Conservation (phyloP, 352 stramenopile species). For the Halophytophthora polymorphica region DNA sequence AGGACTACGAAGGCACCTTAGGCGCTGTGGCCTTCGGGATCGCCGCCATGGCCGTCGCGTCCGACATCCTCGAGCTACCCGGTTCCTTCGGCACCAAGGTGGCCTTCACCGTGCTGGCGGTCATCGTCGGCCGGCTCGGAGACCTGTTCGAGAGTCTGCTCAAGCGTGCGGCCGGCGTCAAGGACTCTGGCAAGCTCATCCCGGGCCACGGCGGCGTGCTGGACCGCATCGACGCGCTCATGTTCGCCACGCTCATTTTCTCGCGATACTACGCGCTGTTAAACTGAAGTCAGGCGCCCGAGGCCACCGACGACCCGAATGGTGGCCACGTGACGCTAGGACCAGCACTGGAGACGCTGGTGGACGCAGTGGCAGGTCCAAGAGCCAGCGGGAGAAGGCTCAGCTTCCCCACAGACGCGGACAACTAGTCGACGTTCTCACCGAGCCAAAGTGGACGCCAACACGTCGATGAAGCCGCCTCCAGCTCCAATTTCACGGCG, state of each 20-base stretch:
- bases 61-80: slow-evolving; percentile 57
- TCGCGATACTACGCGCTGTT: slow-evolving; percentile 46
- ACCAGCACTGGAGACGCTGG: neutral
- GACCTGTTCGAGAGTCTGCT: slow-evolving; percentile 96
- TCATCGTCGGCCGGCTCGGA: slow-evolving; percentile 92
- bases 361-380: too few relatives aligned
- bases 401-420: too few relatives aligned
- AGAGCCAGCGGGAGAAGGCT: too few relatives aligned
- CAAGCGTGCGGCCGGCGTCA: slow-evolving; percentile 93
- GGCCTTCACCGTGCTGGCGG: slow-evolving; percentile 79
- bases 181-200: slow-evolving; percentile 93
- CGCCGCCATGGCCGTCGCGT: slow-evolving; percentile 77
- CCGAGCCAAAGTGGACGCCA: too few relatives aligned
- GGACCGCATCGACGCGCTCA: slow-evolving; percentile 94
- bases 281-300: slow-evolving; percentile 6
- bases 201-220: slow-evolving; percentile 94
- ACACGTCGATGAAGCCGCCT: too few relatives aligned
- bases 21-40: slow-evolving; percentile 82
- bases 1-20: slow-evolving; percentile 94
- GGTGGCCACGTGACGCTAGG: neutral
- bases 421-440: too few relatives aligned
- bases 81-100: slow-evolving; percentile 77
- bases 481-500: too few relatives aligned
- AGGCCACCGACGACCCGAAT: neutral
- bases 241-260: slow-evolving; percentile 84